Base-by-base conservation (phyloP, 768 basidiomycete species). In the Royoungia palumana region DNA sequence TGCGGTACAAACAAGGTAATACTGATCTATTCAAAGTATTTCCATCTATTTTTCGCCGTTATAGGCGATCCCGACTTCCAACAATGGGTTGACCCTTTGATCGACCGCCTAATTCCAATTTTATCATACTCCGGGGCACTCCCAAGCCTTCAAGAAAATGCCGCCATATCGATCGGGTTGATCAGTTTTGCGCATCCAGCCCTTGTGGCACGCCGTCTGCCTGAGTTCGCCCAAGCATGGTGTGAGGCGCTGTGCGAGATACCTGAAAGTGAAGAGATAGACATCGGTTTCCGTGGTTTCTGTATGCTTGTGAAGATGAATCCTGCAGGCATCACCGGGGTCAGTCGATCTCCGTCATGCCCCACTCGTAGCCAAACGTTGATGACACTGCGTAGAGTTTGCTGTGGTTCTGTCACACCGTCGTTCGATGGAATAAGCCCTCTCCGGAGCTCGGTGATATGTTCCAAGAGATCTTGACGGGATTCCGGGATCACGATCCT, bases 201-300 rank as follows among this genome's bases (percentile, higher is more conserved):
- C n/a, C 69, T 90, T 19, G 92, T 98, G 40, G 93, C 95, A 13
- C 93, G 94, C 19, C 85, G 93, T 62, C 72, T 97, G 24, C 78
- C 83, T 0, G 86, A 88, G 56, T 98, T 98, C 68, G 93, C 93
- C 4, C 89, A 91, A 66, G 84, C 89, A 14, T 99, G 96, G 96
- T 96, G 95, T 68, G 89, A 91, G 60, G 94, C 94, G 8, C 72
- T 99, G 45, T 93, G 93, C 65, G 96, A 98, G 70, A 99, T 99
- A 67, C 86, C 95, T 55, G 96, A 99, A 62, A 99, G 98, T 61
- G 95, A 98, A 60, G 96, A 98, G 75, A 99, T 97, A 72, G 96
- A 97, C 62, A 96, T 94, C 19, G 95, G 96, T 7, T 99, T 98
- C 82, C 80, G 94, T 49, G 96, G 96, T 2, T 81, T 99, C 59